Percentiles rank a stretch among this genome's conserved stretches.
Conservation (phyloP, 1,284 basidiomycete genomes). For the Ustilago cynodontis region DNA sequence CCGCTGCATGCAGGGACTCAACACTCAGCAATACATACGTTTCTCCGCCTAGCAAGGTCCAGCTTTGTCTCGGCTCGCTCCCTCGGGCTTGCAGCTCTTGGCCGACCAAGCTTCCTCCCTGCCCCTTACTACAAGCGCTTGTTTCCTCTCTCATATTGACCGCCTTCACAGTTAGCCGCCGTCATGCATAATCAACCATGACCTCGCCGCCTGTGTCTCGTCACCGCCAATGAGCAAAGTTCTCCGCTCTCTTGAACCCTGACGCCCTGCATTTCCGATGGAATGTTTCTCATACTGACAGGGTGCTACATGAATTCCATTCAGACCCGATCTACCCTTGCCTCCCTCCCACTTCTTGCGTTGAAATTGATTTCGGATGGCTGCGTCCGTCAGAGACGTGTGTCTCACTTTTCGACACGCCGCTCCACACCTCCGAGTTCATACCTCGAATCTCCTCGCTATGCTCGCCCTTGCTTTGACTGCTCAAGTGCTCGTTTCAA, state of each 20-base stretch:
- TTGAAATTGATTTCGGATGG: conserved; percentile 2
- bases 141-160: background rate
- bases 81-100: too few relatives aligned
- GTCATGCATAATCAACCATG: background rate
- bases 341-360: background rate
- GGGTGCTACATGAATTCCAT: background rate
- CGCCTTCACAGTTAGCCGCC: background rate
- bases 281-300: background rate
- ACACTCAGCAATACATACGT: too few relatives aligned
- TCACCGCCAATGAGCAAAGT: background rate
- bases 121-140: too few relatives aligned
- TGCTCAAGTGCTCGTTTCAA: too few relatives aligned
- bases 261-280: background rate
- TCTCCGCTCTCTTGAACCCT: conserved; percentile 2
- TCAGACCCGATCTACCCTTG: background rate
- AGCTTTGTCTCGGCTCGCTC: too few relatives aligned
- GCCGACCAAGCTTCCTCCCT: background rate
- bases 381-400: conserved; percentile 30
- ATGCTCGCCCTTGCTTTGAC: too few relatives aligned
- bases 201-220: background rate
- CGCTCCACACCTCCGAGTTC: conserved; percentile 7
- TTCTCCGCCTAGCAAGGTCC: too few relatives aligned
- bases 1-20: background rate
- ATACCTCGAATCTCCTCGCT: conserved; percentile 10
- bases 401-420: conserved; percentile 32